Conservation (phyloP, 257 asterid genomes). For the Thymus mandschuricus region DNA sequence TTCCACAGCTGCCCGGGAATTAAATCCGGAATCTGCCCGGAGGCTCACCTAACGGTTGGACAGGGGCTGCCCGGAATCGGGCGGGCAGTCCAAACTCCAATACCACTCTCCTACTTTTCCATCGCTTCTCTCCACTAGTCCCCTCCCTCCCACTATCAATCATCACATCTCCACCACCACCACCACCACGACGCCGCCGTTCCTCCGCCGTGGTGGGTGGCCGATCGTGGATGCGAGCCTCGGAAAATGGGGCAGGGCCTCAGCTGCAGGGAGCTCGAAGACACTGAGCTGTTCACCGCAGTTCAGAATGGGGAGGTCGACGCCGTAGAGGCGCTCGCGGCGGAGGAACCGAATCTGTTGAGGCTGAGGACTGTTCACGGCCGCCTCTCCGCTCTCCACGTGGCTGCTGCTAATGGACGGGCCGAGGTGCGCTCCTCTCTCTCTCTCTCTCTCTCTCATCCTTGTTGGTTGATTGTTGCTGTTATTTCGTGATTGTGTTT, state of each 20-base stretch:
- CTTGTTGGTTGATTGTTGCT: background rate
- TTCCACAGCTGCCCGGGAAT: slow-evolving; percentile 32
- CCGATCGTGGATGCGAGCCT: slow-evolving; percentile 38
- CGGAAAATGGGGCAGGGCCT: slow-evolving; percentile 66
- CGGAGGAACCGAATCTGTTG: slow-evolving; percentile 54
- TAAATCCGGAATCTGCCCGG: slow-evolving; percentile 44
- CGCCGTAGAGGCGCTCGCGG: slow-evolving; percentile 57
- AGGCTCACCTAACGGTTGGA: slow-evolving; percentile 27
- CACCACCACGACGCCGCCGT: slow-evolving; percentile 41
- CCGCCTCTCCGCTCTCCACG: slow-evolving; percentile 64
- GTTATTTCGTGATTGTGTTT: slow-evolving; percentile 2
- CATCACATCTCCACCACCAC: slow-evolving; percentile 33
- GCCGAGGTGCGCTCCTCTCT: slow-evolving; percentile 53
- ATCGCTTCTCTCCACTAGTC: slow-evolving; percentile 17
- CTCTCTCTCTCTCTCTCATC: background rate
- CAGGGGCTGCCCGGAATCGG: slow-evolving; percentile 46
- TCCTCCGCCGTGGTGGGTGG: slow-evolving; percentile 67
- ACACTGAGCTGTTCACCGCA: slow-evolving; percentile 54
- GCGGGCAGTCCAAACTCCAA: slow-evolving; percentile 63
- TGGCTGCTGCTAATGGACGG: slow-evolving; percentile 75
- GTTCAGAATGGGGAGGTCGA: slow-evolving; percentile 74
- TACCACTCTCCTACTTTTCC: slow-evolving; percentile 30
- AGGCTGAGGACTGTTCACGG: slow-evolving; percentile 42
- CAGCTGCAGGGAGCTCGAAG: slow-evolving; percentile 57
- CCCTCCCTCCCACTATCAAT: slow-evolving; percentile 10